These are phyloP conservation scores for Hydnomerulius pinastri DNA, from an alignment of 768 basidiomycete genomes.

Conservation along the genomic window DNA sequence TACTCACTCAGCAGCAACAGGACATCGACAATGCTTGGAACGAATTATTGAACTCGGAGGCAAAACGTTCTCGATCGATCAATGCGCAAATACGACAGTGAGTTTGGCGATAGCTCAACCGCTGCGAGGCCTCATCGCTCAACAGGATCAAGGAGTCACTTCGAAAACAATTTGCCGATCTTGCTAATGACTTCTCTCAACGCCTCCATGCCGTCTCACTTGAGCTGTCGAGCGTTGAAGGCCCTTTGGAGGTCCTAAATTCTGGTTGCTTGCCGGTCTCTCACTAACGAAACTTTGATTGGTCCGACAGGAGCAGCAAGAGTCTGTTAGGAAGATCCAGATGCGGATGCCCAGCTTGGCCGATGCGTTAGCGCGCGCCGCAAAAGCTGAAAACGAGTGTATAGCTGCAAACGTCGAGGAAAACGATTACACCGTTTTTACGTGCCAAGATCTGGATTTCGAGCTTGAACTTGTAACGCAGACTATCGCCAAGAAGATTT, in stretches of 20 bases:
- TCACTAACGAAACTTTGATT: conserved; percentile 7
- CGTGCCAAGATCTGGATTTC: conserved; percentile 85
- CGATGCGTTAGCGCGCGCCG: conserved; percentile 55
- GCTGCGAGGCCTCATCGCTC: background rate
- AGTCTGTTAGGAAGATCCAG: conserved; percentile 63
- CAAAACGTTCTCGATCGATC: conserved; percentile 73
- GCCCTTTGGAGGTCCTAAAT: conserved; percentile 65
- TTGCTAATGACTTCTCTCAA: conserved; percentile 77
- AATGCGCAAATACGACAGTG: conserved; percentile 90
- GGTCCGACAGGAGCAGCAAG: conserved; percentile 68
- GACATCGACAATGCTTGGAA: conserved; percentile 85
- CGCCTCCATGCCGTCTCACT: conserved; percentile 65
- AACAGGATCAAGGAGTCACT: conserved; percentile 79
- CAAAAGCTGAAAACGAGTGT: conserved; percentile 73
- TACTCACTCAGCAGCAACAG: conserved; percentile 29
- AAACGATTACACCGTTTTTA: conserved; percentile 93
- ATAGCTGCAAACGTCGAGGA: conserved; percentile 90
- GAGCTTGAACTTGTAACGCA: conserved; percentile 83
- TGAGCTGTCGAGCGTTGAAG: conserved; percentile 74
- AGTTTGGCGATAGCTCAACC: conserved; percentile 29
- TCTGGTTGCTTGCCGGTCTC: conserved; percentile 4
- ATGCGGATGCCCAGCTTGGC: conserved; percentile 67
- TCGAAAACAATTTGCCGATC: conserved; percentile 72
- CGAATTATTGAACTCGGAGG: conserved; percentile 70
- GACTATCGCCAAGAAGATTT: conserved; percentile 85